Evolutionary conservation across 225 moss, liverwort and hornwort genomes (phyloP).

Genomic region (Asterella californica): DNA sequence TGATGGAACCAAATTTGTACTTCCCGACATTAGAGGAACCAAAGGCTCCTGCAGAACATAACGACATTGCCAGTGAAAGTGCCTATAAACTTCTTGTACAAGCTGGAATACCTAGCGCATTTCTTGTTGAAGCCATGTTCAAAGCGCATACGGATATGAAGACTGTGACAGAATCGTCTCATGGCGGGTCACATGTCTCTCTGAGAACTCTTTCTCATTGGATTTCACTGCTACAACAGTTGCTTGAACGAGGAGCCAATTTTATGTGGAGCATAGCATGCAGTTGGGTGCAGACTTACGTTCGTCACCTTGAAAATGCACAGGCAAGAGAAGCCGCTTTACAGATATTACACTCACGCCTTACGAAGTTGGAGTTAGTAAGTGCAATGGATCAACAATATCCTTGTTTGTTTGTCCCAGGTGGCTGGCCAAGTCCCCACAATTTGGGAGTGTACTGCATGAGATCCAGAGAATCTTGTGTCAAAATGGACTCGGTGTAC

Average conservation of each 20-base stretch:
- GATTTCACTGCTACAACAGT: slow-evolving; percentile 81
- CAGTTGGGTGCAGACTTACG: slow-evolving; percentile 94
- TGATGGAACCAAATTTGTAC: slow-evolving; percentile 68
- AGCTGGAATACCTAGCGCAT: slow-evolving; percentile 66
- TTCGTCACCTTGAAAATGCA: slow-evolving; percentile 55
- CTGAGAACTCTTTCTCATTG: slow-evolving; percentile 75
- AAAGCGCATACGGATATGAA: slow-evolving; percentile 62
- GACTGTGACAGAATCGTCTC: slow-evolving; percentile 49
- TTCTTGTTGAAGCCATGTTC: slow-evolving; percentile 73
- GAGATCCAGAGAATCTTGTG: slow-evolving; percentile 58
- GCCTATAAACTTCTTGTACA: slow-evolving; percentile 57
- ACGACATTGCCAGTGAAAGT: slow-evolving; percentile 48
- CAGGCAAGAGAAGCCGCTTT: slow-evolving; percentile 64
- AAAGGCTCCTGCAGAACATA: background rate
- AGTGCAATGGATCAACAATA: slow-evolving; percentile 45
- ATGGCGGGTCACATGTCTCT: slow-evolving; percentile 55
- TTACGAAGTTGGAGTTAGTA: slow-evolving; percentile 47
- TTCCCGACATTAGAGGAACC: slow-evolving; percentile 16
- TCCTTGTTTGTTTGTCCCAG: slow-evolving; percentile 55
- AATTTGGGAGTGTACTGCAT: slow-evolving; percentile 49
- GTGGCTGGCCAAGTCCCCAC: slow-evolving; percentile 86
- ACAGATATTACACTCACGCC: slow-evolving; percentile 47
- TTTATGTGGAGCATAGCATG: slow-evolving; percentile 69
- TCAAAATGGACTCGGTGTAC: slow-evolving; percentile 64
- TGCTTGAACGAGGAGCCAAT: slow-evolving; percentile 75